These are phyloP conservation scores for Pseudozyma sp. DNA, from an alignment of 1,284 basidiomycete genomes.

Conservation along the genomic window DNA sequence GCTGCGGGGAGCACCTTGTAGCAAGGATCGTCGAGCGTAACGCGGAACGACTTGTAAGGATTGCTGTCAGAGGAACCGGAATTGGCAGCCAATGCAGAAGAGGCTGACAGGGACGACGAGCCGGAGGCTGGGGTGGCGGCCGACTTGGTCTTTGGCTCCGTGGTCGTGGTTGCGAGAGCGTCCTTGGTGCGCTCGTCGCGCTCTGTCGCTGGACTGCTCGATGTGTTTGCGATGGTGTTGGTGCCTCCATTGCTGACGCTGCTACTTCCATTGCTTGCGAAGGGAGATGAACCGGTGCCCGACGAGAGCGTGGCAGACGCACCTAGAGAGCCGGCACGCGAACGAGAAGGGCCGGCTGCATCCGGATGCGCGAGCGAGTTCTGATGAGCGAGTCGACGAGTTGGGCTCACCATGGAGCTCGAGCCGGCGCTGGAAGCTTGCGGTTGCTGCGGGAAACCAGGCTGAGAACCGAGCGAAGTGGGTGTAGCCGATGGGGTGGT, in stretches of 20 bases:
- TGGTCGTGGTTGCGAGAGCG: neutral
- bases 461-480: slow-evolving; percentile 35
- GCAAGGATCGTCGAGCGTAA: slow-evolving; percentile 91
- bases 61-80: slow-evolving; percentile 53
- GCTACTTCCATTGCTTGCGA: slow-evolving; percentile 1
- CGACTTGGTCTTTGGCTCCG: slow-evolving; percentile 17
- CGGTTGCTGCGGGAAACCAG: slow-evolving; percentile 25
- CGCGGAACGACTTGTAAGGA: slow-evolving; percentile 70
- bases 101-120: slow-evolving; percentile 7
- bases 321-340: slow-evolving; percentile 34
- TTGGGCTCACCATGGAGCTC: slow-evolving; percentile 37
- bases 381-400: slow-evolving; percentile 44
- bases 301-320: slow-evolving; percentile 11
- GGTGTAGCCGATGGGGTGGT: slow-evolving; percentile 30
- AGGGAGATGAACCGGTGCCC: slow-evolving; percentile 10
- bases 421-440: slow-evolving; percentile 23
- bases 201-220: slow-evolving; percentile 10
- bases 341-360: slow-evolving; percentile 17
- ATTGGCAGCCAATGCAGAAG: slow-evolving; percentile 15
- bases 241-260: neutral
- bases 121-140: slow-evolving; percentile 4
- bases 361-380: slow-evolving; percentile 31
- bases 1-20: slow-evolving; percentile 98
- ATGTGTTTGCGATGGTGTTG: neutral
- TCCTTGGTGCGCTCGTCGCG: slow-evolving; percentile 29